Evolutionary conservation across 2,329 filamentous ascomycete genomes (phyloP).

Genomic region (Cladosporium sp.): DNA sequence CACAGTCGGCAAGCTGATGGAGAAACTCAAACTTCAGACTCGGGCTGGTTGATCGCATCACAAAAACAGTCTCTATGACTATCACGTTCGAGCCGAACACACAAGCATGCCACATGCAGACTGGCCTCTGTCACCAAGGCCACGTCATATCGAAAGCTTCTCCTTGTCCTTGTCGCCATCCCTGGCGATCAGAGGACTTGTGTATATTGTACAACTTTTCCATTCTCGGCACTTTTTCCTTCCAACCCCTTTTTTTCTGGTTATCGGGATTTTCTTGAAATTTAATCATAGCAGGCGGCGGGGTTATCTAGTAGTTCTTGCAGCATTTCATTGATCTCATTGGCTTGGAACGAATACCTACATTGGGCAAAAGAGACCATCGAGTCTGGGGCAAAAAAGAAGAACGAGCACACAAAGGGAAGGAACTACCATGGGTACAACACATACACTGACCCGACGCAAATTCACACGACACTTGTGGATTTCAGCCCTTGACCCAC

Average conservation of each 20-base stretch:
- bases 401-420: not conserved
- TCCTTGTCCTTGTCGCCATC: too few species aligned
- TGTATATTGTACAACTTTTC: not conserved
- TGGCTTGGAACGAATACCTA: not conserved
- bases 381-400: not conserved
- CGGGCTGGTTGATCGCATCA: constrained; percentile 5
- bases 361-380: not conserved
- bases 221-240: not conserved
- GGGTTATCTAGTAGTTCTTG: not conserved
- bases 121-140: too few species aligned
- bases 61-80: too few species aligned
- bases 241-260: not conserved
- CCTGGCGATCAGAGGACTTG: not conserved
- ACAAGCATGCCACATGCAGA: too few species aligned
- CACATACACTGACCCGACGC: not conserved
- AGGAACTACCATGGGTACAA: too few species aligned
- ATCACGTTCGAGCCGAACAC: too few species aligned
- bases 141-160: too few species aligned
- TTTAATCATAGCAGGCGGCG: constrained; percentile 10
- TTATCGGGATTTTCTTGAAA: not conserved
- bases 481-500: too few species aligned
- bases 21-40: constrained; percentile 66
- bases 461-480: not conserved
- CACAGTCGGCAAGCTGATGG: constrained; percentile 74
- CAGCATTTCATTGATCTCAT: not conserved